phyloP scores from a whole-genome alignment of 2,329 filamentous ascomycete genomes.

The Colletotrichum trifolii region DNA sequence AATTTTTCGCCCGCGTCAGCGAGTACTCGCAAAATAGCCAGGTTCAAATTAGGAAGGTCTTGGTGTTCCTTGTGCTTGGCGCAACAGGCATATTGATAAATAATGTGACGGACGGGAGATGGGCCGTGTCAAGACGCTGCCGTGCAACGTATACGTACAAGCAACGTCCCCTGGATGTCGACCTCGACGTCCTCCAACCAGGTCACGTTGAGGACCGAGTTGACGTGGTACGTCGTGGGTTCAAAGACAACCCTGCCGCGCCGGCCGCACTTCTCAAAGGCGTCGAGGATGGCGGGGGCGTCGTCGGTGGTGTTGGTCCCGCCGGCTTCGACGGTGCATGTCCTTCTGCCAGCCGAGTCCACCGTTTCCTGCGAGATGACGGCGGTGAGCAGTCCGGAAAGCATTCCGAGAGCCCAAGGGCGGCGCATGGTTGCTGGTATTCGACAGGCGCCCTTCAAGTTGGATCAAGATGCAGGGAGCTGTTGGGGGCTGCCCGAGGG shows the following conservation, averaged over 20 bases:
- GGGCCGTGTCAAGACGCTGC: too few species aligned
- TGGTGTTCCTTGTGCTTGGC: too few species aligned
- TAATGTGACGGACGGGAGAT: too few species aligned
- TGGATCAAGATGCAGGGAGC: too few species aligned
- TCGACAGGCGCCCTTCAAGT: too few species aligned
- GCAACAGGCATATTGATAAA: too few species aligned
- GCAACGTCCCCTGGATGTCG: too few species aligned
- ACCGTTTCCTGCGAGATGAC: neutral
- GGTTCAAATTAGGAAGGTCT: too few species aligned
- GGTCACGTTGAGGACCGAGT: constrained; percentile 6
- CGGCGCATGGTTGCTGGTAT: neutral
- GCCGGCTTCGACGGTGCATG: constrained; percentile 43
- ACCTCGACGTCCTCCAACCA: too few species aligned
- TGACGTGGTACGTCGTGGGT: constrained; percentile 46
- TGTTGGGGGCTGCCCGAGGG: constrained; percentile 9
- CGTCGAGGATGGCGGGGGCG: constrained; percentile 44
- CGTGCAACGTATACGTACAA: too few species aligned
- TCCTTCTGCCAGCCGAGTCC: constrained; percentile 13
- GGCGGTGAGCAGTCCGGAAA: neutral
- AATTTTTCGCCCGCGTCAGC: too few species aligned
- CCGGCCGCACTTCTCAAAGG: constrained; percentile 44
- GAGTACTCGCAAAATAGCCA: too few species aligned
- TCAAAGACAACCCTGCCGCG: constrained; percentile 45
- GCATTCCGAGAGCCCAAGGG: neutral
- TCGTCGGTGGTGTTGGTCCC: constrained; percentile 43